Conservation (phyloP, 306 rosid genomes). For the Citrullus colocynthis region DNA sequence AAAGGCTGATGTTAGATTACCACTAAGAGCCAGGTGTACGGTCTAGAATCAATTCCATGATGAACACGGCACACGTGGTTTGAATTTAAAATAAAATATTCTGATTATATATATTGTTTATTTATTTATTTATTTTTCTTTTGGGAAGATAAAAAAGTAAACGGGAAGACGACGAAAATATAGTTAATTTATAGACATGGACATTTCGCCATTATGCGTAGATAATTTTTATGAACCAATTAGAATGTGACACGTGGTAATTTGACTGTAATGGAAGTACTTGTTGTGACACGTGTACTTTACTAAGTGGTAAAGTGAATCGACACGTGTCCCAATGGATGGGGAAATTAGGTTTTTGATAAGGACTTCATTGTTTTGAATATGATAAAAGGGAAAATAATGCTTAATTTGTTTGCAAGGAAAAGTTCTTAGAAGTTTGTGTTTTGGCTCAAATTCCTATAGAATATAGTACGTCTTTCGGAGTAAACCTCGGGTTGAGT, state of each 20-base stretch:
- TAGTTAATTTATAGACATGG: not conserved
- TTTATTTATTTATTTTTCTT: not conserved
- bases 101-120: not conserved
- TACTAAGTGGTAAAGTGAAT: not conserved
- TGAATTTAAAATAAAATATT: not conserved
- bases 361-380: not conserved
- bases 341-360: not conserved
- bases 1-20: conserved; percentile 19
- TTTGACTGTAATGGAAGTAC: not conserved
- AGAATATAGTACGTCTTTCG: not conserved
- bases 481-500: too few relatives aligned
- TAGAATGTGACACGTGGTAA: not conserved
- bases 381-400: not conserved
- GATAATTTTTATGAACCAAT: not conserved
- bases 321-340: not conserved
- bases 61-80: conserved; percentile 22
- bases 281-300: not conserved
- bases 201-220: not conserved
- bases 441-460: not conserved
- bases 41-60: conserved; percentile 5
- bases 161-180: not conserved
- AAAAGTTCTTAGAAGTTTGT: not conserved
- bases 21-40: conserved; percentile 33
- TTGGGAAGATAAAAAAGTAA: not conserved
- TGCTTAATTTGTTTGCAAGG: not conserved